Percentiles rank a stretch among this genome's conserved stretches.
phyloP scores from a whole-genome alignment of 768 basidiomycete genomes.

The Leccinum sublutescens region DNA sequence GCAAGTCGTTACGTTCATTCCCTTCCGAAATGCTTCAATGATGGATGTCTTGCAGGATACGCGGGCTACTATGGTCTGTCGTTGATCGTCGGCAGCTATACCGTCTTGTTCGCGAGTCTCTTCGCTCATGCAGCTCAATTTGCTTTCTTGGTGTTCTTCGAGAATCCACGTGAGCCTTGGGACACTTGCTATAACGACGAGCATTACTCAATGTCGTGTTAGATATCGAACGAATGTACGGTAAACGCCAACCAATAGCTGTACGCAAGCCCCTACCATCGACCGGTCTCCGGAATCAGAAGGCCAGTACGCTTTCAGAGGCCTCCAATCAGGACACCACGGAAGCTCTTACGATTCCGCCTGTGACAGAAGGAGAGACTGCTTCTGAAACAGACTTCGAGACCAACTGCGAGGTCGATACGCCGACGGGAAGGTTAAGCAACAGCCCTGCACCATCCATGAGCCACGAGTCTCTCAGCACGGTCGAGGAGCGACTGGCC shows the following conservation, averaged over 20 bases:
- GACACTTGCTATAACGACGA: not conserved
- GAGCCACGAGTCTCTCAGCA: constrained; percentile 9
- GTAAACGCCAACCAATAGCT: constrained; percentile 86
- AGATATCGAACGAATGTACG: constrained; percentile 96
- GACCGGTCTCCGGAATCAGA: constrained; percentile 16
- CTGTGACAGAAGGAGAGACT: constrained; percentile 70
- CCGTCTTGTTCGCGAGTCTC: constrained; percentile 91
- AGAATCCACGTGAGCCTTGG: constrained; percentile 84
- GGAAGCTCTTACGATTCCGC: constrained; percentile 42
- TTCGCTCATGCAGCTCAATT: constrained; percentile 95
- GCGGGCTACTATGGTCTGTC: constrained; percentile 98
- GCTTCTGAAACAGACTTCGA: constrained; percentile 70
- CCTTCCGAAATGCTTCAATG: not conserved
- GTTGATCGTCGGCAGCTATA: constrained; percentile 83
- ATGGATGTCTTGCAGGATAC: constrained; percentile 82
- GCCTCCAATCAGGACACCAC: constrained; percentile 22
- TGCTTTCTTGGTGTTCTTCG: constrained; percentile 92
- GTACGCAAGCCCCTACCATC: constrained; percentile 66
- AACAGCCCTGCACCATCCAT: not conserved
- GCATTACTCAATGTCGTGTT: constrained; percentile 2
- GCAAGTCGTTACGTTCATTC: constrained; percentile 29
- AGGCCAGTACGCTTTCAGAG: constrained; percentile 2
- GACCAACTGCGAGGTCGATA: constrained; percentile 57
- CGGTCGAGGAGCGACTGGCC: not conserved
- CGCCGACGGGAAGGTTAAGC: constrained; percentile 9